phyloP scores from a whole-genome alignment of 345 rosid species.

The Salix dunnii region DNA sequence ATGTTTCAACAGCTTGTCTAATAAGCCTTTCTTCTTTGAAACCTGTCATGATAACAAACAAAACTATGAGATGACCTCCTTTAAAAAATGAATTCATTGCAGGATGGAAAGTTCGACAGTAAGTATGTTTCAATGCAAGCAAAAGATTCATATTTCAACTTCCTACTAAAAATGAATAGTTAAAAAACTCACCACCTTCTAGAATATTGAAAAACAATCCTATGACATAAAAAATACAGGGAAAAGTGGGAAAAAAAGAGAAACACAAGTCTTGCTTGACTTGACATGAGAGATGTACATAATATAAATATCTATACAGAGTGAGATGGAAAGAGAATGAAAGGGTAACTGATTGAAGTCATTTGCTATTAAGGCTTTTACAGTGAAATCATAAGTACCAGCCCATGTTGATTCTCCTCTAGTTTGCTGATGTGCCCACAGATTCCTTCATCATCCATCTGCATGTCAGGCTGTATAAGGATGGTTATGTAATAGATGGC shows the following conservation, averaged over 20 bases:
- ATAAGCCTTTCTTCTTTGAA: slow-evolving; percentile 60
- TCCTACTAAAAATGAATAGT: not conserved
- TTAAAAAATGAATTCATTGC: not conserved
- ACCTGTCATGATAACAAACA: slow-evolving; percentile 41
- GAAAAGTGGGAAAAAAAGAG: not conserved
- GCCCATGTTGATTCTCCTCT: slow-evolving; percentile 56
- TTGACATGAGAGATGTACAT: not conserved
- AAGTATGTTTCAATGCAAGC: slow-evolving; percentile 1
- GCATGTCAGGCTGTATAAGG: slow-evolving; percentile 48
- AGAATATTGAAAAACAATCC: not conserved
- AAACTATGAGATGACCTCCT: slow-evolving; percentile 2
- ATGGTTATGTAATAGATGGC: slow-evolving; percentile 17
- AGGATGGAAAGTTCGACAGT: slow-evolving; percentile 13
- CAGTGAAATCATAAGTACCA: slow-evolving; percentile 47
- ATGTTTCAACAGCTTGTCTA: slow-evolving; percentile 57
- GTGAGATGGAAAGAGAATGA: not conserved
- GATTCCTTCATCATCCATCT: slow-evolving; percentile 61
- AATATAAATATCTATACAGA: not conserved
- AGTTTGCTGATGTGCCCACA: slow-evolving; percentile 50
- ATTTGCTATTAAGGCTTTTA: slow-evolving; percentile 3
- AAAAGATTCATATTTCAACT: slow-evolving; percentile 4
- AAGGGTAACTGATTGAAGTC: not conserved
- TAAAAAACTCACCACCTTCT: not conserved
- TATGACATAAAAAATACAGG: not conserved
- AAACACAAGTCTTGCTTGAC: not conserved